Evolutionary conservation across 257 asterid species (phyloP).

Genomic region (Datura wrightii): DNA sequence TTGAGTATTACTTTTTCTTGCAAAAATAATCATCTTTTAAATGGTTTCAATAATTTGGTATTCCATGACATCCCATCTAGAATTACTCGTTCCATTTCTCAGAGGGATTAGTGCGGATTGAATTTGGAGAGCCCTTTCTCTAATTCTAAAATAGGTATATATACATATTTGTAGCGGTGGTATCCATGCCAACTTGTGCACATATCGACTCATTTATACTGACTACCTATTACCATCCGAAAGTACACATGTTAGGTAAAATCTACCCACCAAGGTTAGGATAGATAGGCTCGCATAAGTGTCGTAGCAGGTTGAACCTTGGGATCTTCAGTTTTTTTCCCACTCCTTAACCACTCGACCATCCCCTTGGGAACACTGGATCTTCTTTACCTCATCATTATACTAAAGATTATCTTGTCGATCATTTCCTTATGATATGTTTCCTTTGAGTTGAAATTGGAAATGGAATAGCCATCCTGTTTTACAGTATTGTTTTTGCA

Average conservation of each 20-base stretch:
- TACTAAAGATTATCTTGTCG: background rate
- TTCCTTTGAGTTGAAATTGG: constrained; percentile 6
- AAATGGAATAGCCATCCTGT: background rate
- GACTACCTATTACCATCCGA: background rate
- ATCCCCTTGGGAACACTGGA: background rate
- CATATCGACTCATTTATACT: background rate
- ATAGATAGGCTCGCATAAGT: background rate
- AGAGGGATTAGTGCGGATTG: background rate
- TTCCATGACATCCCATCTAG: background rate
- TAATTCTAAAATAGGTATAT: background rate
- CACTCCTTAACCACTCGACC: background rate
- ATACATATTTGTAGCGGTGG: background rate
- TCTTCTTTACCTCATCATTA: background rate
- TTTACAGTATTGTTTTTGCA: background rate
- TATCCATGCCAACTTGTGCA: background rate
- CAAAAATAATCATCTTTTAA: background rate
- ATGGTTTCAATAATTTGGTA: background rate
- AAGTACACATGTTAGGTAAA: background rate
- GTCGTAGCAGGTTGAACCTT: background rate
- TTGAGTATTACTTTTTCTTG: background rate
- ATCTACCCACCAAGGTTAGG: background rate
- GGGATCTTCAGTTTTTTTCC: background rate
- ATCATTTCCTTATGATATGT: background rate
- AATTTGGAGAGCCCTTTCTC: background rate
- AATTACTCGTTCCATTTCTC: background rate